A percentile compares a stretch with the other conserved stretches of the same genome.
These are phyloP conservation scores for Alternaria panax DNA, from an alignment of 2,329 filamentous ascomycete genomes.

Conservation along the genomic window DNA sequence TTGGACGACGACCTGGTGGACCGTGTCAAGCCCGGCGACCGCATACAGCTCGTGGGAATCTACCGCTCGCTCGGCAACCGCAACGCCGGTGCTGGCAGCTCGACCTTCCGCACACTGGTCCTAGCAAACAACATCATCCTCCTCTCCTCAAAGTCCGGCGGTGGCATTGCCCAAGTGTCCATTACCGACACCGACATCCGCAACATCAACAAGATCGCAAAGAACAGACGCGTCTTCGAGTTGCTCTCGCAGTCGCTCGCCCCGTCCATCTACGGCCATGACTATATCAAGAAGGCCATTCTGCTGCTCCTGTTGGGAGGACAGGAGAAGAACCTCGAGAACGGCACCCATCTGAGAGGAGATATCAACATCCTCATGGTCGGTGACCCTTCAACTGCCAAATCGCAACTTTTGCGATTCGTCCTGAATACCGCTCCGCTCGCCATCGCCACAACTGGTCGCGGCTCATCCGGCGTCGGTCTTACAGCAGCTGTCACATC, in stretches of 20 bases:
- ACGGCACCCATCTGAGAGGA: conserved; percentile 95
- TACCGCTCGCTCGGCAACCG: conserved; percentile 94
- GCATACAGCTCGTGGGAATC: conserved; percentile 95
- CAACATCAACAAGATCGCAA: conserved; percentile 97
- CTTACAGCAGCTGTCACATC: conserved; percentile 94
- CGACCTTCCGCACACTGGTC: conserved; percentile 92
- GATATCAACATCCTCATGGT: conserved; percentile 99
- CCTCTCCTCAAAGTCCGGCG: conserved; percentile 93
- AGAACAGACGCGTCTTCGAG: conserved; percentile 93
- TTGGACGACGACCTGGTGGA: conserved; percentile 97
- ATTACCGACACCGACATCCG: conserved; percentile 97
- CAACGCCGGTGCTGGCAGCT: conserved; percentile 88
- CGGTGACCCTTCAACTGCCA: conserved; percentile 96
- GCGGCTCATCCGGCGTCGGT: conserved; percentile 96
- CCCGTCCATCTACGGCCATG: conserved; percentile 95
- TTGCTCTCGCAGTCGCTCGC: conserved; percentile 92
- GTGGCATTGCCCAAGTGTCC: conserved; percentile 86
- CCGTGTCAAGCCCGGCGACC: conserved; percentile 90
- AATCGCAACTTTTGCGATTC: conserved; percentile 96
- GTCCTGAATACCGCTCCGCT: conserved; percentile 96
- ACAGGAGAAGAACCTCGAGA: conserved; percentile 98
- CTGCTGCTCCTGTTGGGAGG: conserved; percentile 93
- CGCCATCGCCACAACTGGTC: conserved; percentile 95
- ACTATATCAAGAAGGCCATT: conserved; percentile 97
- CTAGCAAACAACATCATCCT: conserved; percentile 95